Percentiles rank a stretch among this genome's conserved stretches.
Evolutionary conservation across 2,329 filamentous ascomycete species (phyloP).

Genomic region (Coniella vitis): DNA sequence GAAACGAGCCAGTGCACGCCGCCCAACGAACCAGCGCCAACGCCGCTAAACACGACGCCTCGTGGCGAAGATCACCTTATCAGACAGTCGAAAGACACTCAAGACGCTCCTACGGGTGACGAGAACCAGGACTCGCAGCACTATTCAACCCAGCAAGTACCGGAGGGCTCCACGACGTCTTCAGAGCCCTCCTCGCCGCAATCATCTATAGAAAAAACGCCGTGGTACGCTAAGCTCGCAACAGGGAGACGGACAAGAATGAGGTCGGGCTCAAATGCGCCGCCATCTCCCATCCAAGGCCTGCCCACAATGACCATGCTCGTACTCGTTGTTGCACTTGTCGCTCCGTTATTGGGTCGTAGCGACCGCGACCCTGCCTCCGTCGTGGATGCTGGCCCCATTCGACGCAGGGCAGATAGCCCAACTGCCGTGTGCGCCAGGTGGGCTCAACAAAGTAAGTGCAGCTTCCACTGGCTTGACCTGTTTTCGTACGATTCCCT

Average conservation of each 20-base stretch:
- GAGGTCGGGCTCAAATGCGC: conserved; percentile 36
- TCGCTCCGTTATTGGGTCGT: conserved; percentile 41
- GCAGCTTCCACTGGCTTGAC: not conserved
- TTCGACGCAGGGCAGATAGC: conserved; percentile 37
- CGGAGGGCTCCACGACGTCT: not conserved
- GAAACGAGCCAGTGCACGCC: conserved; percentile 21
- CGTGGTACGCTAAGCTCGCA: conserved; percentile 40
- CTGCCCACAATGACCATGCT: conserved; percentile 41
- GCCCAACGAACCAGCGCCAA: conserved; percentile 21
- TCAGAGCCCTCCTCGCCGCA: conserved; percentile 15
- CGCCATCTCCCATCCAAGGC: conserved; percentile 33
- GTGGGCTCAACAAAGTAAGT: conserved; percentile 58
- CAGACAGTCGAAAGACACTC: conserved; percentile 6
- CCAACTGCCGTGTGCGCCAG: conserved; percentile 54
- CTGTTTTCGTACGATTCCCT: too few species aligned
- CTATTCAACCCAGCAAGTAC: not conserved
- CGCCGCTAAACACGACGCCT: conserved; percentile 17
- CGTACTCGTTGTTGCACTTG: conserved; percentile 42
- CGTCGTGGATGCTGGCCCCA: conserved; percentile 42
- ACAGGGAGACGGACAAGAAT: conserved; percentile 34
- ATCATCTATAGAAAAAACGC: conserved; percentile 19
- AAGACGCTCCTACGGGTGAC: not conserved
- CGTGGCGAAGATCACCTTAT: conserved; percentile 16
- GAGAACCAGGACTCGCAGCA: not conserved
- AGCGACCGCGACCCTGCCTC: conserved; percentile 33